These are phyloP conservation scores for Macroventuria anomochaeta DNA, from an alignment of 2,329 filamentous ascomycete genomes.

Conservation along the genomic window DNA sequence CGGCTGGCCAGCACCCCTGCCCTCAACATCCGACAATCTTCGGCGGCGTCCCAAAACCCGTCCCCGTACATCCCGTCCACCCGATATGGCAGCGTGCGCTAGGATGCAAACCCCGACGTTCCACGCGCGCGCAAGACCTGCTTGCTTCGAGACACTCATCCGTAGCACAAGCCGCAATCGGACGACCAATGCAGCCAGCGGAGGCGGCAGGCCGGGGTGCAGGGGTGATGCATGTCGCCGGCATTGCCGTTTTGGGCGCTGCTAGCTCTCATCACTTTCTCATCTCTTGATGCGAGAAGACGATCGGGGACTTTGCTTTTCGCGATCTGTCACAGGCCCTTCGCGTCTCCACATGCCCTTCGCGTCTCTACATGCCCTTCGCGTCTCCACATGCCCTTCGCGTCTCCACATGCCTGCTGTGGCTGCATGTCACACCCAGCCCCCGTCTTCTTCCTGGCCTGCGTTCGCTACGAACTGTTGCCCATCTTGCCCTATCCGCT, in stretches of 20 bases:
- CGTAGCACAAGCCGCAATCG: background rate
- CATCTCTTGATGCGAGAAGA: background rate
- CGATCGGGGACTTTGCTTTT: conserved; percentile 12
- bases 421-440: conserved; percentile 1
- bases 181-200: background rate
- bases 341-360: too few species aligned
- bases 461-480: background rate
- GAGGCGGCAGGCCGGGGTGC: background rate
- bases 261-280: conserved; percentile 22
- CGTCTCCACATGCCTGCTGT: conserved; percentile 1
- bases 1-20: background rate
- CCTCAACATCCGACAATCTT: background rate
- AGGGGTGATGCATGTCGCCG: conserved; percentile 14
- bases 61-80: background rate
- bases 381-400: too few species aligned
- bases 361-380: too few species aligned
- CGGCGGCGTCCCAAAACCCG: background rate
- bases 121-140: conserved; percentile 13
- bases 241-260: conserved; percentile 14
- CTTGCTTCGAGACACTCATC: background rate
- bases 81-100: background rate
- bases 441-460: background rate
- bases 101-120: conserved; percentile 1
- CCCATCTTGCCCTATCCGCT: background rate
- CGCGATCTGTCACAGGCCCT: conserved; percentile 1